Conservation (phyloP, 306 rosid species). For the Cucurbita argyrosperma region DNA sequence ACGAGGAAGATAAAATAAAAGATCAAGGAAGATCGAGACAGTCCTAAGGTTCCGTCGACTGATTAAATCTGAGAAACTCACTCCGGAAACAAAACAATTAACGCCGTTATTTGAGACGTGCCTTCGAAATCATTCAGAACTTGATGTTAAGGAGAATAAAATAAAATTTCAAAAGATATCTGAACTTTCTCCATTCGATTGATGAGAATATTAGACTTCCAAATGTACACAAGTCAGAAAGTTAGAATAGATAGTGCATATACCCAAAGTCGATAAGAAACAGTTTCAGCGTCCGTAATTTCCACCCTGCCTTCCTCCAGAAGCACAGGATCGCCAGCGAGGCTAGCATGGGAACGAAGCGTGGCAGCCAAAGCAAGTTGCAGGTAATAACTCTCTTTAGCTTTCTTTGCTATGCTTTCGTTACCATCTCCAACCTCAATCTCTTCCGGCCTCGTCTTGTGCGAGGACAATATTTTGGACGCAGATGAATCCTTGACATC, state of each 20-base stretch:
- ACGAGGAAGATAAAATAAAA: not conserved
- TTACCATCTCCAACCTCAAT: slow-evolving; percentile 10
- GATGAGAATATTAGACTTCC: not conserved
- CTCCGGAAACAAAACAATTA: not conserved
- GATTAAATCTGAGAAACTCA: not conserved
- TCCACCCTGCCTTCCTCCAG: slow-evolving; percentile 28
- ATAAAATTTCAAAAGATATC: not conserved
- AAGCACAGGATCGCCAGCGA: slow-evolving; percentile 43
- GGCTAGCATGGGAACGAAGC: slow-evolving; percentile 44
- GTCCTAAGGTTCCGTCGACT: not conserved
- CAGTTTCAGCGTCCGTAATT: slow-evolving; percentile 47
- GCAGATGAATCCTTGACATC: slow-evolving; percentile 33
- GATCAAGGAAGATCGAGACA: not conserved
- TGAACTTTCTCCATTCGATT: not conserved
- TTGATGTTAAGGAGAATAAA: not conserved
- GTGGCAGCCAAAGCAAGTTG: slow-evolving; percentile 52
- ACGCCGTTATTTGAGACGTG: not conserved
- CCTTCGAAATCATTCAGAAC: not conserved
- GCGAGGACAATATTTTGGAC: slow-evolving; percentile 18
- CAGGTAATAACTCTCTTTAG: slow-evolving; percentile 43
- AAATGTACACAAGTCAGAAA: not conserved
- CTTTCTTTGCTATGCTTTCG: slow-evolving; percentile 24
- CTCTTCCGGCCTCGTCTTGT: slow-evolving; percentile 13
- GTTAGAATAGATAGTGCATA: not conserved
- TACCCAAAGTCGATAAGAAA: slow-evolving; percentile 96